Conservation (phyloP, 202 grass and related monocot genomes). For the Carex arenaria region DNA sequence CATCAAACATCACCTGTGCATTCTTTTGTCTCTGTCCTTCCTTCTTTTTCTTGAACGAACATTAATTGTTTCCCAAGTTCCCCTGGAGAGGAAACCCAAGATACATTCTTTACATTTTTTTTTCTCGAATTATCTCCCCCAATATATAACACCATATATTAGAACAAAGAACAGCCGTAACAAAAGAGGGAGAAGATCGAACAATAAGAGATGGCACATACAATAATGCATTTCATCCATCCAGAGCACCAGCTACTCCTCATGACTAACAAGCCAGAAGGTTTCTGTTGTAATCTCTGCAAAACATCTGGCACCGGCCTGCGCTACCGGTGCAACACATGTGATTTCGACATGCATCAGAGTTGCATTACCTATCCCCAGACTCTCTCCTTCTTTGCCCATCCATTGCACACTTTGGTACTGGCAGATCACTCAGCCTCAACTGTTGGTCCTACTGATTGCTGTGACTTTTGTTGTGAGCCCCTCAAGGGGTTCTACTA, state of each 20-base stretch:
- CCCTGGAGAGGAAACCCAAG: too few species aligned
- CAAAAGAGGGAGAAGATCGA: neutral
- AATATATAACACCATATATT: neutral
- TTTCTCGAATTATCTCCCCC: neutral
- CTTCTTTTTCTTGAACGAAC: too few species aligned
- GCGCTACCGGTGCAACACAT: neutral
- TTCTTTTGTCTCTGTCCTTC: too few species aligned
- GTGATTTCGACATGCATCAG: neutral
- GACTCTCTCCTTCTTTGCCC: conserved; percentile 3
- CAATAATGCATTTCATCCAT: neutral
- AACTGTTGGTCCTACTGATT: too few species aligned
- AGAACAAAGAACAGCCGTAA: neutral
- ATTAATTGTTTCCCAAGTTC: too few species aligned
- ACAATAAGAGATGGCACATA: neutral
- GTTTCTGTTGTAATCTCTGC: neutral
- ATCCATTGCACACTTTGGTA: neutral
- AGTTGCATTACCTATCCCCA: neutral
- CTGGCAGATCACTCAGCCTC: neutral
- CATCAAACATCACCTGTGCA: too few species aligned
- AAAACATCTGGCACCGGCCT: neutral
- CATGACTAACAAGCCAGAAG: too few species aligned
- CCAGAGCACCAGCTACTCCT: neutral
- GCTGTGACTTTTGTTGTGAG: conserved; percentile 10
- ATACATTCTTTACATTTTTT: neutral
- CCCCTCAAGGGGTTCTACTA: neutral